Conservation (phyloP, 2,329 filamentous ascomycete genomes). For the Didymella glomerata region DNA sequence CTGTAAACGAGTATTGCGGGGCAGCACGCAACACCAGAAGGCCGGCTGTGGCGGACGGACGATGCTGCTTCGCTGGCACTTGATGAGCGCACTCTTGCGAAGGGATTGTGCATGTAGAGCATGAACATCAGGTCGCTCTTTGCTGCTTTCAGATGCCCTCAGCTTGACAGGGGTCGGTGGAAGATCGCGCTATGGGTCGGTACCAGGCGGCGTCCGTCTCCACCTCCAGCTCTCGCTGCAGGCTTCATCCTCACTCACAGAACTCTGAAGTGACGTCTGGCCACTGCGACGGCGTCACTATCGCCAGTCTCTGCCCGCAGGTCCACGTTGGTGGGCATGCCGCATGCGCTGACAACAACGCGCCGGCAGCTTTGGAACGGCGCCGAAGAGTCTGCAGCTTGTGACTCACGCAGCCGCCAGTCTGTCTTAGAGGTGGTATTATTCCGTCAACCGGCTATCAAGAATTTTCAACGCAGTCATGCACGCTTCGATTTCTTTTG, state of each 20-base stretch:
- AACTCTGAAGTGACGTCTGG: slow-evolving; percentile 22
- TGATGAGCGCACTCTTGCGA: slow-evolving; percentile 16
- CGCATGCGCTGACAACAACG: slow-evolving; percentile 27
- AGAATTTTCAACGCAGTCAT: slow-evolving; percentile 23
- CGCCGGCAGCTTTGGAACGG: slow-evolving; percentile 45
- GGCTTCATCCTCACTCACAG: slow-evolving; percentile 22
- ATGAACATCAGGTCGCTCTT: slow-evolving; percentile 33
- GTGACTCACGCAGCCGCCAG: slow-evolving; percentile 43
- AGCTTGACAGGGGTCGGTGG: slow-evolving; percentile 44
- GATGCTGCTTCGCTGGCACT: slow-evolving; percentile 29
- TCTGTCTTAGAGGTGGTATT: slow-evolving; percentile 13
- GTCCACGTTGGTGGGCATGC: slow-evolving; percentile 43
- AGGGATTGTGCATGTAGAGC: slow-evolving; percentile 34
- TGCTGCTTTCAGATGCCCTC: slow-evolving; percentile 36
- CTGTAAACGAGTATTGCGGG: slow-evolving; percentile 27
- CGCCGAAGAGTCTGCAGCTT: slow-evolving; percentile 33
- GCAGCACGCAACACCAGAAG: slow-evolving; percentile 31
- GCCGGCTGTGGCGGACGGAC: slow-evolving; percentile 39
- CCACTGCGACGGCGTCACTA: slow-evolving; percentile 17
- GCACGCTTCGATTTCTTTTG: slow-evolving; percentile 22
- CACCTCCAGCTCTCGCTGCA: slow-evolving; percentile 15
- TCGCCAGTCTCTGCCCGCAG: slow-evolving; percentile 34
- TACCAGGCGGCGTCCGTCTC: slow-evolving; percentile 28
- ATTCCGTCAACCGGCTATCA: slow-evolving; percentile 16
- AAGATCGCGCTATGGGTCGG: slow-evolving; percentile 30